Evolutionary conservation across 352 stramenopile species (phyloP), one percentile per base, ranked within the genome.

Genomic region (Labyrinthula sp.): DNA sequence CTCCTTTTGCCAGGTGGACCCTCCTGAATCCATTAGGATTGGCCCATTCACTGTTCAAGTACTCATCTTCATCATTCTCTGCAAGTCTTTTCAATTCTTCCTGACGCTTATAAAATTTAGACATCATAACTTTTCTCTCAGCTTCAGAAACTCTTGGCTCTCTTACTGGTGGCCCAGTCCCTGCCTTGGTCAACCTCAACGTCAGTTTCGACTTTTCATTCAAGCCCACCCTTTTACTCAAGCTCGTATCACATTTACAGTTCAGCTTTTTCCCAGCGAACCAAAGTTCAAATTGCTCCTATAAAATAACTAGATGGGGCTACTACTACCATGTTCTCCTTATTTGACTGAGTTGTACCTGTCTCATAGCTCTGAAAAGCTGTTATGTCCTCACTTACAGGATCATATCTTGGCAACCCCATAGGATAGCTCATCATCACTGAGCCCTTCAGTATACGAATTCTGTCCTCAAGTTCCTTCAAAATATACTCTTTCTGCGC

Each of bases 71-170:
- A 38, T 93, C 74, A 29, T 79, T 66, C 20, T 90, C 69, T 0
- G 72, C 73, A 0, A 71, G 64, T 17, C 71, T 61, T 52, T 89
- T 81, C 39, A 78, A 39, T 46, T 84, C 71, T 45, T 86, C 71
- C 46, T 89, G 72, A 54, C 82, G 81, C 52, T 79, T 79, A 38
- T 79, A 82, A 62, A 92, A 93, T 47, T 88, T 86, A 18, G 78
- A 80, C 74, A 93, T 92, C 81, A 94, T 94, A 22, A 81, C 79
- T 64, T 93, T 90, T 36, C 80, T 73, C 57, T 94, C 85, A 17
- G 88, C 80, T 52, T 94, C 82, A 39, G 68, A 86, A 22, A 94
- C 66, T 7, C 60, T 65, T 9, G 68, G 46, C 40, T 79, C 70
- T 18, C 70, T 48, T 26, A 66, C 66, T 0, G 82, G 85, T 41